These are phyloP conservation scores for Tolypocladium capitatum DNA, from an alignment of 2,329 filamentous ascomycete genomes.

Conservation along the genomic window DNA sequence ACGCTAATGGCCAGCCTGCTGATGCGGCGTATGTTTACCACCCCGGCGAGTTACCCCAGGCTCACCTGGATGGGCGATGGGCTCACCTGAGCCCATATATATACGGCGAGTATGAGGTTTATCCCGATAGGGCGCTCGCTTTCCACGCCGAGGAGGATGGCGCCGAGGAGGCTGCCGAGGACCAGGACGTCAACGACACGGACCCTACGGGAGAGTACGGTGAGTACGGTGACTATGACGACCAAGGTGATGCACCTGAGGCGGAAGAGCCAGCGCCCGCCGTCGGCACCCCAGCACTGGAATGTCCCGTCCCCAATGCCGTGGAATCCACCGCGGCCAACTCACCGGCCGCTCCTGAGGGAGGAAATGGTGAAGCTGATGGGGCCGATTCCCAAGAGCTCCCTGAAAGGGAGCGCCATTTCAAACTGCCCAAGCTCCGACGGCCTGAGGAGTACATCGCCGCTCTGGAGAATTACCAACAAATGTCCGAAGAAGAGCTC, in stretches of 20 bases:
- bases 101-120: conserved; percentile 22
- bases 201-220: conserved; percentile 10
- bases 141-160: not conserved
- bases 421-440: conserved; percentile 35
- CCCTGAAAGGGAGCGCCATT: conserved; percentile 18
- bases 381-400: conserved; percentile 22
- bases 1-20: not conserved
- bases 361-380: conserved; percentile 17
- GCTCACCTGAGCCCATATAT: conserved; percentile 27
- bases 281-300: conserved; percentile 23
- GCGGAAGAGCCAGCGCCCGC: conserved; percentile 22
- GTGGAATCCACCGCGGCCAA: conserved; percentile 22
- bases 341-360: conserved; percentile 21
- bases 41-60: conserved; percentile 13
- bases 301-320: conserved; percentile 26
- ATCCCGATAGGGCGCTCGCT: conserved; percentile 12
- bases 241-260: conserved; percentile 19
- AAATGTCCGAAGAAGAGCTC: conserved; percentile 33
- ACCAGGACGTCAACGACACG: conserved; percentile 10
- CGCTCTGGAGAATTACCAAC: conserved; percentile 35
- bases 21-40: conserved; percentile 1
- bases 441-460: conserved; percentile 35
- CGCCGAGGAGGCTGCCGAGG: conserved; percentile 5
- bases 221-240: conserved; percentile 15
- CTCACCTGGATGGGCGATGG: conserved; percentile 20